Evolutionary conservation across 2,329 filamentous ascomycete species (phyloP).

Genomic region (Aspergillus caelatus): DNA sequence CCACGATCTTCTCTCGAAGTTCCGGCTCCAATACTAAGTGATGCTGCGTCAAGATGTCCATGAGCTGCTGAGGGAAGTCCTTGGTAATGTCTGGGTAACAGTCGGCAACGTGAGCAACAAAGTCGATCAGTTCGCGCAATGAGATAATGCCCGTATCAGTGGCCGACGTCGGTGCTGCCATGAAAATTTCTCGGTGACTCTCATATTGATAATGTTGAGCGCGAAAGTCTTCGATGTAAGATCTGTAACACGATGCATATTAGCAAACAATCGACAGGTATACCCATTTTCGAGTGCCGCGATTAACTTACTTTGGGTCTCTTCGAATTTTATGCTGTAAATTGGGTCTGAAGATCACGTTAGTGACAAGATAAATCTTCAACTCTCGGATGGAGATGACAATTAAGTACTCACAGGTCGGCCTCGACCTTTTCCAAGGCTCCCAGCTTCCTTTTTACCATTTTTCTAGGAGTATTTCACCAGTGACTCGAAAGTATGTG

Average conservation of each 20-base stretch:
- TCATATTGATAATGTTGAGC: constrained; percentile 91
- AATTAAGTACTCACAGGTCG: constrained; percentile 64
- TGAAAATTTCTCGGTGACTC: constrained; percentile 86
- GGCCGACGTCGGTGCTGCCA: constrained; percentile 76
- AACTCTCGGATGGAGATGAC: constrained; percentile 8
- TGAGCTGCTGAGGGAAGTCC: constrained; percentile 78
- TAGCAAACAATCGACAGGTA: background rate
- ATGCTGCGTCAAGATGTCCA: constrained; percentile 76
- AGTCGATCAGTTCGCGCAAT: constrained; percentile 88
- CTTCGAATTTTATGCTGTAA: constrained; percentile 88
- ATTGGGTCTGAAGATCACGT: constrained; percentile 62
- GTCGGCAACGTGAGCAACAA: constrained; percentile 90
- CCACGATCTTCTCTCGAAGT: constrained; percentile 90
- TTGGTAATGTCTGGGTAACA: constrained; percentile 83
- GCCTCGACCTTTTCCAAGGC: constrained; percentile 95
- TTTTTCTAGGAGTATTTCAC: constrained; percentile 38
- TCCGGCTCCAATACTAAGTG: constrained; percentile 82
- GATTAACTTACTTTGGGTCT: constrained; percentile 69
- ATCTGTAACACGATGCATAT: constrained; percentile 52
- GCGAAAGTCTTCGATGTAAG: constrained; percentile 86
- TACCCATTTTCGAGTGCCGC: background rate
- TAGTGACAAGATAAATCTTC: constrained; percentile 25
- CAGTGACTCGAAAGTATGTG: constrained; percentile 56
- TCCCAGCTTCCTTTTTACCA: constrained; percentile 86
- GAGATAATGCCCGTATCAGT: constrained; percentile 78